phyloP scores from a whole-genome alignment of 2,329 filamentous ascomycete genomes.

The Grosmannia huntii region DNA sequence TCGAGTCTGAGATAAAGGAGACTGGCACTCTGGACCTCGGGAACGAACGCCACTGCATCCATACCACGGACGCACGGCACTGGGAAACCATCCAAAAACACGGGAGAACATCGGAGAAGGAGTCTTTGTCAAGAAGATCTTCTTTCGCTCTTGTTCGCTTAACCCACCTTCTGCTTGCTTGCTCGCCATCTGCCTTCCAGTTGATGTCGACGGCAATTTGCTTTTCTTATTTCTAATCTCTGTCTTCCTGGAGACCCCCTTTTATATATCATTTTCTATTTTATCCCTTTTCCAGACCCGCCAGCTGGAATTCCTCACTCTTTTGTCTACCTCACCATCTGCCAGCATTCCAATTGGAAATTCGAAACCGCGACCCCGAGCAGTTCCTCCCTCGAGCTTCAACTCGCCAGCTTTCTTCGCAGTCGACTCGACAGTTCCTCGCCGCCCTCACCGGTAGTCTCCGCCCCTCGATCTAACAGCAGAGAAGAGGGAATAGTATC shows the following conservation, averaged over 20 bases:
- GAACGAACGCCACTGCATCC: background rate
- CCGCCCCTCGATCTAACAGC: background rate
- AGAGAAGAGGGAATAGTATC: background rate
- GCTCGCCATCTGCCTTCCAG: conserved; percentile 3
- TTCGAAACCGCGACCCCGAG: background rate
- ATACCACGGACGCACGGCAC: background rate
- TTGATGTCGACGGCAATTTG: background rate
- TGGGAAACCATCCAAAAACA: background rate
- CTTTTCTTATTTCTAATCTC: background rate
- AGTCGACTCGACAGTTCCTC: too few relatives aligned
- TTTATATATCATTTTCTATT: conserved; percentile 2
- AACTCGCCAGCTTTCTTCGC: too few relatives aligned
- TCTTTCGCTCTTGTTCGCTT: background rate
- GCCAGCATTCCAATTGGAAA: conserved; percentile 7
- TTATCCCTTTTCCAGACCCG: conserved; percentile 3
- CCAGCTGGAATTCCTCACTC: conserved; percentile 1
- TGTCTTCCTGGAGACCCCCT: background rate
- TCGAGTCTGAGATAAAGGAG: background rate
- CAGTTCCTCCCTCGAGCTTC: background rate
- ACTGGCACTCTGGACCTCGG: background rate
- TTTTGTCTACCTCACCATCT: conserved; percentile 1
- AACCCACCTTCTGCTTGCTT: background rate
- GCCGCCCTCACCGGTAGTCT: too few relatives aligned
- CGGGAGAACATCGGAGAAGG: background rate
- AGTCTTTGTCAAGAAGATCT: background rate